A percentile compares a stretch with the other conserved stretches of the same genome.
Evolutionary conservation across 176 grass and related monocot species (phyloP).

Genomic region (Raddia distichophylla): DNA sequence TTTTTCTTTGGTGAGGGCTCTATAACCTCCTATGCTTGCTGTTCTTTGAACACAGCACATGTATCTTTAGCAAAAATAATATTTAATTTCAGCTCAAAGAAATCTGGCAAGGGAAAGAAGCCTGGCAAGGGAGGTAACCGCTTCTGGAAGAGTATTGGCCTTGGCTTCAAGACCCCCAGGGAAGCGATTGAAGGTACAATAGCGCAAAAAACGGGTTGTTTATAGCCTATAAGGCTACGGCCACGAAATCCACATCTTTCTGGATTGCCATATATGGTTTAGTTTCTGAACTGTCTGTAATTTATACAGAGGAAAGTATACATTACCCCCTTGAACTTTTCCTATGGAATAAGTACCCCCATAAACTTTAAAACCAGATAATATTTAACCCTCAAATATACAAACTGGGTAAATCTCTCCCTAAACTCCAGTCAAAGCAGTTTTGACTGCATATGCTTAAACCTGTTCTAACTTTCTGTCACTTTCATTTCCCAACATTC

Average conservation of each 20-base stretch:
- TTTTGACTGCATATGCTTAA: no score
- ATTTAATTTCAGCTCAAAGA: conserved; percentile 44
- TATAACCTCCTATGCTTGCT: background rate
- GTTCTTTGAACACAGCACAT: background rate
- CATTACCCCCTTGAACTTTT: no score
- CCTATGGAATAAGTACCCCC: no score
- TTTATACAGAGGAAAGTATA: no score
- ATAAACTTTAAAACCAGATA: no score
- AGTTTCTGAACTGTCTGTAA: background rate
- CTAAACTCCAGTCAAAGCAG: no score
- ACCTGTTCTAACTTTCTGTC: no score
- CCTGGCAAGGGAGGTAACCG: conserved; percentile 62
- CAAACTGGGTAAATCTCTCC: no score
- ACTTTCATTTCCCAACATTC: no score
- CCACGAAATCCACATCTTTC: background rate
- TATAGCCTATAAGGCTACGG: background rate
- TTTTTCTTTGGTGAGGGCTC: conserved; percentile 53
- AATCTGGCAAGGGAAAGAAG: conserved; percentile 54
- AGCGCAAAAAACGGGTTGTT: conserved; percentile 9
- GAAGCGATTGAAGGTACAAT: conserved; percentile 57
- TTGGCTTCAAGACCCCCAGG: conserved; percentile 59
- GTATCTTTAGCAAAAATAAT: background rate
- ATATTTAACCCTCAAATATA: no score
- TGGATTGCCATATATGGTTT: background rate
- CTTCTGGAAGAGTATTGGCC: conserved; percentile 60